phyloP scores from a whole-genome alignment of 1,284 basidiomycete species.

The Sanguinoderma infundibulare region DNA sequence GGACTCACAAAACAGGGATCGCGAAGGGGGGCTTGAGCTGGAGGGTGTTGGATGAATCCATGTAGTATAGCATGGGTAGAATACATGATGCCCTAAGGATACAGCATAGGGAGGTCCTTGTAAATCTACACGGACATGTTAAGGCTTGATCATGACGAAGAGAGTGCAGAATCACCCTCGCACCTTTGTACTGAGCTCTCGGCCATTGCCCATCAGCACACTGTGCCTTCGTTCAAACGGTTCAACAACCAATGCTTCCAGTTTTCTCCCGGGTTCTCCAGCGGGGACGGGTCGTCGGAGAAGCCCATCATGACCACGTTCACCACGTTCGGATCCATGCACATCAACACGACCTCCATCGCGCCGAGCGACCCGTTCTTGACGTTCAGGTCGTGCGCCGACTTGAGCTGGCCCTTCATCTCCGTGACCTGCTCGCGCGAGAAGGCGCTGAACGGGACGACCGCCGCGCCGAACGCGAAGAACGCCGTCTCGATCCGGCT shows the following conservation, averaged over 20 bases:
- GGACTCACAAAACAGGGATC: too few relatives aligned
- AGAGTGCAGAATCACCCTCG: background rate
- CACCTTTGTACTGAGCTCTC: background rate
- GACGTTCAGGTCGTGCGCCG: conserved; percentile 20
- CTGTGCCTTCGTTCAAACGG: conserved; percentile 26
- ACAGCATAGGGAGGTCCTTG: background rate
- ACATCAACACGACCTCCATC: conserved; percentile 25
- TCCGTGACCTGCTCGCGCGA: conserved; percentile 19
- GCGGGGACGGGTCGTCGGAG: conserved; percentile 15
- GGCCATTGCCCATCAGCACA: background rate
- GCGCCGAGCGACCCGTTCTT: conserved; percentile 21
- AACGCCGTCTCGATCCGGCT: conserved; percentile 26
- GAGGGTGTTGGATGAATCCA: background rate
- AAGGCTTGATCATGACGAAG: background rate
- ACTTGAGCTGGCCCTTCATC: conserved; percentile 28
- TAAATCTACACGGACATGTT: background rate
- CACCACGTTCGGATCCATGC: conserved; percentile 19
- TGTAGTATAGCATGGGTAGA: background rate
- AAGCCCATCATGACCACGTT: conserved; percentile 31
- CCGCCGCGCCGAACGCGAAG: conserved; percentile 26
- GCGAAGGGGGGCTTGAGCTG: too few relatives aligned
- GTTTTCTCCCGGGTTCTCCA: conserved; percentile 16
- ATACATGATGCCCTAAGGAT: background rate
- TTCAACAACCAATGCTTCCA: conserved; percentile 28
- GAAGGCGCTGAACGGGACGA: conserved; percentile 23